A percentile compares a stretch with the other conserved stretches of the same genome.
These are phyloP conservation scores for Thermomucor indicae-seudaticae DNA, from an alignment of 371 early-diverging fungal genomes.

Conservation along the genomic window DNA sequence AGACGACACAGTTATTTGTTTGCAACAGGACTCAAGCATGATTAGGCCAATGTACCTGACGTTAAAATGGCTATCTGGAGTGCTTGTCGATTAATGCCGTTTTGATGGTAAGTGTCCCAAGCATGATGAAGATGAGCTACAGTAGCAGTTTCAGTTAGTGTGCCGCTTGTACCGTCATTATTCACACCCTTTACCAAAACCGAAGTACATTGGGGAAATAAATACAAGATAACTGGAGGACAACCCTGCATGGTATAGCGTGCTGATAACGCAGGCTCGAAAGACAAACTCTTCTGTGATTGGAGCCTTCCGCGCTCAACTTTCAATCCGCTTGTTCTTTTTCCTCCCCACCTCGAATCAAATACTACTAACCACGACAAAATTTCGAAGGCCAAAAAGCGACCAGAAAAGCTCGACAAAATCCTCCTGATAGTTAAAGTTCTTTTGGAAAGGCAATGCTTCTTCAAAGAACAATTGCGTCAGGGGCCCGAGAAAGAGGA, in stretches of 20 bases:
- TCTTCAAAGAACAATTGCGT: slow-evolving; percentile 27
- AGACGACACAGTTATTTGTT: background rate
- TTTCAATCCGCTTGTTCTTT: too few species aligned
- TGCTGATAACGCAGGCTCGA: slow-evolving; percentile 56
- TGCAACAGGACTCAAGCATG: background rate
- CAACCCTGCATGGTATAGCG: slow-evolving; percentile 39
- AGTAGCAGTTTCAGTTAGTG: background rate
- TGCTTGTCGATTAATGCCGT: slow-evolving; percentile 28
- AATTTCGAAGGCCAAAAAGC: slow-evolving; percentile 37
- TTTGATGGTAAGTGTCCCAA: slow-evolving; percentile 41
- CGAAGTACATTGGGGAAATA: slow-evolving; percentile 61
- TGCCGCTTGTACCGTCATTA: background rate
- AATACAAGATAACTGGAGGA: slow-evolving; percentile 35
- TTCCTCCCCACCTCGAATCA: background rate
- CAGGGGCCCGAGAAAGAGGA: slow-evolving; percentile 55
- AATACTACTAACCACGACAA: slow-evolving; percentile 30
- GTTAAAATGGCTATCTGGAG: slow-evolving; percentile 27
- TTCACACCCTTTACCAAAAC: slow-evolving; percentile 42
- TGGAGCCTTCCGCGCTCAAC: slow-evolving; percentile 66
- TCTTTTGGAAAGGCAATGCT: slow-evolving; percentile 29
- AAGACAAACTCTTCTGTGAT: slow-evolving; percentile 68
- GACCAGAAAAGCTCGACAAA: slow-evolving; percentile 10
- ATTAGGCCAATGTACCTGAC: slow-evolving; percentile 17
- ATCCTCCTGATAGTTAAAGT: slow-evolving; percentile 24
- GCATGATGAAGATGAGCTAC: slow-evolving; percentile 62